A percentile compares a stretch with the other conserved stretches of the same genome.
Conservation (phyloP, 768 basidiomycete species). For the Russula sp. region DNA sequence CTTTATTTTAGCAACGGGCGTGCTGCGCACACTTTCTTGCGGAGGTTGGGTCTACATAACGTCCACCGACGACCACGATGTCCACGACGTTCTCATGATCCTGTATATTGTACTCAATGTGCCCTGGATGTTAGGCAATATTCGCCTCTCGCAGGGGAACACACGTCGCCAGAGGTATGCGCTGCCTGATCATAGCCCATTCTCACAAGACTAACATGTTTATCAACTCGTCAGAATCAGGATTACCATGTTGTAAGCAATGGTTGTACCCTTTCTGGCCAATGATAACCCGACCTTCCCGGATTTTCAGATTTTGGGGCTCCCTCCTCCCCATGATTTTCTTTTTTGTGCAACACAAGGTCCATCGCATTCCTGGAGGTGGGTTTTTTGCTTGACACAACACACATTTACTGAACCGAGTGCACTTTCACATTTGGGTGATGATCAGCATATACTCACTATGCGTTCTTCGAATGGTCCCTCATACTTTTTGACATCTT, state of each 20-base stretch:
- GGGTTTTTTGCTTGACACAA: constrained; percentile 17
- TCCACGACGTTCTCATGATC: constrained; percentile 86
- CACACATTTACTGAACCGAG: background rate
- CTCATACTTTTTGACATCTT: constrained; percentile 67
- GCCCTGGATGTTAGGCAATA: constrained; percentile 78
- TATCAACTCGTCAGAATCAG: constrained; percentile 34
- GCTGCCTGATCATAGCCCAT: background rate
- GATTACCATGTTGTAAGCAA: constrained; percentile 44
- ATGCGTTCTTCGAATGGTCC: constrained; percentile 84
- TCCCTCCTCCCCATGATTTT: constrained; percentile 69
- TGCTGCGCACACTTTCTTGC: constrained; percentile 71
- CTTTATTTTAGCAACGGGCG: constrained; percentile 51
- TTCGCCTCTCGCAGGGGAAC: constrained; percentile 47
- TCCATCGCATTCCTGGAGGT: constrained; percentile 74
- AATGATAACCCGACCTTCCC: background rate
- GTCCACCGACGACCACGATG: constrained; percentile 72
- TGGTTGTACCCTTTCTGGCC: background rate
- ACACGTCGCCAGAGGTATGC: constrained; percentile 48
- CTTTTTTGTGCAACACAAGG: constrained; percentile 82
- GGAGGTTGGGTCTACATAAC: constrained; percentile 94
- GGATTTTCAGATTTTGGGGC: constrained; percentile 55
- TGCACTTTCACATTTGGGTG: background rate
- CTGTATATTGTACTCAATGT: constrained; percentile 75
- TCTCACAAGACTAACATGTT: background rate
- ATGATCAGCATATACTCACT: constrained; percentile 68